Conservation (phyloP, 768 basidiomycete genomes). For the Leccinum variicolor region DNA sequence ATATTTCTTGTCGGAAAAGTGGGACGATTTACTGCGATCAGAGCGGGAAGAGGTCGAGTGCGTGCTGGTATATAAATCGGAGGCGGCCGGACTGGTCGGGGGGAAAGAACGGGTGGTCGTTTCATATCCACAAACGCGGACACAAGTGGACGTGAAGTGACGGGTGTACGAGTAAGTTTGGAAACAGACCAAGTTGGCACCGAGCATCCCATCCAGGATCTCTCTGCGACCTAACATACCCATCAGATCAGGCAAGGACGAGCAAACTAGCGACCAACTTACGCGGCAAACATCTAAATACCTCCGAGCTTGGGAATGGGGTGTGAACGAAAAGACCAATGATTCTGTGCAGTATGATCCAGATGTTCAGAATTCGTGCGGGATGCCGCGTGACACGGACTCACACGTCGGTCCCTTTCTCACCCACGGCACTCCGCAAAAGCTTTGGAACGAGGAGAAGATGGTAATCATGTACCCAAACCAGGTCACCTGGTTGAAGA, state of each 20-base stretch:
- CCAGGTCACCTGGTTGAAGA: constrained; percentile 85
- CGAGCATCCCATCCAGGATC: constrained; percentile 96
- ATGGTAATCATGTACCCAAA: constrained; percentile 97
- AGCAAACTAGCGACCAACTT: constrained; percentile 28
- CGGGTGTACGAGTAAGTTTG: constrained; percentile 95
- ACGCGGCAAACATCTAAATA: constrained; percentile 93
- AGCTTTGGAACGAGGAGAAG: constrained; percentile 86
- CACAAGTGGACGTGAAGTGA: constrained; percentile 92
- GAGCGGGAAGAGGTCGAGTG: background rate
- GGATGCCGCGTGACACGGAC: background rate
- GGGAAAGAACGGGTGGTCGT: constrained; percentile 39
- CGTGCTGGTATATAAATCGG: constrained; percentile 1
- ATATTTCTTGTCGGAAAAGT: constrained; percentile 19
- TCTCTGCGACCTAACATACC: constrained; percentile 71
- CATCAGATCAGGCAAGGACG: constrained; percentile 1
- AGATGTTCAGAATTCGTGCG: background rate
- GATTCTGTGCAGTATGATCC: constrained; percentile 31
- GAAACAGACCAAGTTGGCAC: constrained; percentile 95
- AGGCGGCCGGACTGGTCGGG: constrained; percentile 2
- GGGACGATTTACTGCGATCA: constrained; percentile 7
- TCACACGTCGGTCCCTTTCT: constrained; percentile 26
- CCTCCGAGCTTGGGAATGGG: constrained; percentile 94
- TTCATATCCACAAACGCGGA: constrained; percentile 96
- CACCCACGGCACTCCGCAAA: constrained; percentile 61
- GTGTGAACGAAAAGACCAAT: constrained; percentile 96